A percentile compares a stretch with the other conserved stretches of the same genome.
Conservation (phyloP, 257 asterid species). For the Vinca minor region DNA sequence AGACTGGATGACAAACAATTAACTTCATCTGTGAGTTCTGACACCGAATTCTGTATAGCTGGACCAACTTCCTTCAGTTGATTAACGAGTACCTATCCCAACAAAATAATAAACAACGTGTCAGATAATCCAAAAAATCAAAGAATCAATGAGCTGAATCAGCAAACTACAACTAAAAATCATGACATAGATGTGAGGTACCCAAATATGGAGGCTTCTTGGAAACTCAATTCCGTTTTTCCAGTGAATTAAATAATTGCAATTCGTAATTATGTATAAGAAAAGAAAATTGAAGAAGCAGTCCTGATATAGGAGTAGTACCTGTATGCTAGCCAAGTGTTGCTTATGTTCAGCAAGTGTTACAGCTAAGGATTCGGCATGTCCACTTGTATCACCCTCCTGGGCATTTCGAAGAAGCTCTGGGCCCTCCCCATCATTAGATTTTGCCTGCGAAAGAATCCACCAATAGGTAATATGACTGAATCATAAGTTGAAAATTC, state of each 20-base stretch:
- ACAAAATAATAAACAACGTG: conserved; percentile 13
- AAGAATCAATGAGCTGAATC: not conserved
- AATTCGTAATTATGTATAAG: not conserved
- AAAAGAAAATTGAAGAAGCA: not conserved
- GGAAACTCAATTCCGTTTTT: too few species aligned
- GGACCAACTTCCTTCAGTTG: conserved; percentile 97
- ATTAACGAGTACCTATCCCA: conserved; percentile 83
- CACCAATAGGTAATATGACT: conserved; percentile 3
- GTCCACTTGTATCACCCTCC: conserved; percentile 69
- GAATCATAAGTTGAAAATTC: conserved; percentile 6
- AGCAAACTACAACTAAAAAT: conserved; percentile 2
- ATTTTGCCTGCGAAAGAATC: conserved; percentile 54
- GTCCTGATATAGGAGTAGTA: conserved; percentile 14
- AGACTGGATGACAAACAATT: conserved; percentile 59
- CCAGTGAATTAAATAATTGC: too few species aligned
- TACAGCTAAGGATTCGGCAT: conserved; percentile 80
- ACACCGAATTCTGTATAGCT: too few species aligned
- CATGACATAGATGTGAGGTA: not conserved
- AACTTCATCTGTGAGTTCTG: too few species aligned
- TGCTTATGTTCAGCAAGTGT: conserved; percentile 86
- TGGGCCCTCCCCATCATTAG: conserved; percentile 95
- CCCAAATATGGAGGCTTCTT: conserved; percentile 3
- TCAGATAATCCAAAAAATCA: not conserved
- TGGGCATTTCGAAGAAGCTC: conserved; percentile 69
- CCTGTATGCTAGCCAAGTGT: conserved; percentile 98